Conservation (phyloP, 495 filamentous ascomycete species). For the Hypoxylon lienhwacheense region DNA sequence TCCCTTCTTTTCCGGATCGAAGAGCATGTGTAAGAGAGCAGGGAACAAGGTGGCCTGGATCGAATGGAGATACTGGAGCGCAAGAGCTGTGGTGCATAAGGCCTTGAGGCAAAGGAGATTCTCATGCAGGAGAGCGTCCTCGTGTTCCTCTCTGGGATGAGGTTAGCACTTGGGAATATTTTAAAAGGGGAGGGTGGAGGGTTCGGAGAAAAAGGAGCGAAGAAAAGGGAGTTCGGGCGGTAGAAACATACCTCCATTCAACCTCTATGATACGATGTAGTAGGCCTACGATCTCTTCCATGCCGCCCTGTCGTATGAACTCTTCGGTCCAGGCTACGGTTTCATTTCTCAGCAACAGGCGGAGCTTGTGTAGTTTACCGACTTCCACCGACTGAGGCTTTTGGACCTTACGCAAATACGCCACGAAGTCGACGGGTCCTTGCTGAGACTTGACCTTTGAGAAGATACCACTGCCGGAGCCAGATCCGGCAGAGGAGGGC, state of each 20-base stretch:
- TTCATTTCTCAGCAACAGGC: conserved; percentile 88
- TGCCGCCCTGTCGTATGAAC: conserved; percentile 86
- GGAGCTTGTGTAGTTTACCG: conserved; percentile 90
- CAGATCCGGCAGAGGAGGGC: conserved; percentile 47
- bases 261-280: conserved; percentile 89
- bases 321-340: conserved; percentile 91
- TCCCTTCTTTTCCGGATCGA: conserved; percentile 95
- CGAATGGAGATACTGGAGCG: conserved; percentile 74
- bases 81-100: conserved; percentile 85
- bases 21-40: conserved; percentile 82
- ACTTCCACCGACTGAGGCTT: conserved; percentile 84
- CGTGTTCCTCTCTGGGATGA: conserved; percentile 82
- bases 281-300: conserved; percentile 85
- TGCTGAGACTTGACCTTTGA: conserved; percentile 58
- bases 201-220: too few species aligned
- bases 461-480: conserved; percentile 44
- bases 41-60: conserved; percentile 85
- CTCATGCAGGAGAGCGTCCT: conserved; percentile 90
- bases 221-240: too few species aligned
- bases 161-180: conserved; percentile 19
- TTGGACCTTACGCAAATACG: conserved; percentile 73
- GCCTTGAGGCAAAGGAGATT: conserved; percentile 92
- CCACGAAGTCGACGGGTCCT: conserved; percentile 77
- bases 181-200: too few species aligned
- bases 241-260: conserved; percentile 94